Base-by-base conservation (phyloP, 176 grass and related monocot species). In the Oryza officinalis region DNA sequence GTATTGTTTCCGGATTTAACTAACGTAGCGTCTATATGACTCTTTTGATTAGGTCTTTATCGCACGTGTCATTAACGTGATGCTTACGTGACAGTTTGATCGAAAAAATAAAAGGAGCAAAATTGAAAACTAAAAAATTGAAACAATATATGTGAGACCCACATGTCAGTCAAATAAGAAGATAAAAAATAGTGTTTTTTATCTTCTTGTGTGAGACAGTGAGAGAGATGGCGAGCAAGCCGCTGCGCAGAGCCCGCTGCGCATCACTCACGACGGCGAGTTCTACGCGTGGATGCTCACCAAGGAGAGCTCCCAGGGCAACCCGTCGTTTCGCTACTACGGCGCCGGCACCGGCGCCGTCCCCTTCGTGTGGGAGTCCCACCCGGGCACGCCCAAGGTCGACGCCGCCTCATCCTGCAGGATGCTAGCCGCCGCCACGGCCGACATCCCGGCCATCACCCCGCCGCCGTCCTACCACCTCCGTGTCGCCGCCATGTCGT, bases 251-350 rank as follows among this genome's bases (percentile, higher is more conserved):
- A 84, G 77, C 74, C 80, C 77, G 69, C 77, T 87, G 1, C 84
- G 88, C 23, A 89, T 92, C 81, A 77, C 60, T 54, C 86, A 94
- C 77, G 89, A 98, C 60, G 91, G 94, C 73, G 92, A 90, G 87
- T 95, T 95, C 96, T 98, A 90, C 87, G 75, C 93, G 37, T 90
- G 93, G 45, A 85, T 99, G 81, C 89, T 99, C 82, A 93, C 86
- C 76, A 94, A 68, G 87, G 91, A 99, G 81, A 94, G 43, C 71
- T 92, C 86, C 30, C 35, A 38, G 17, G 86, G 83, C 27, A 96
- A 92, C 86, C 85, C 91, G 67, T 99, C 96, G 33, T 99, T 99
- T 78, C 88, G 96, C 79, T 92, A 96, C 82, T 99, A 99, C 88
- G 93, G 91, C 26, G 81, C 86, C 71, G 96, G 89, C 1, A 69